Evolutionary conservation across 2,329 filamentous ascomycete species (phyloP), one percentile per base, ranked within the genome.

Genomic region (Westerdykella sp.): DNA sequence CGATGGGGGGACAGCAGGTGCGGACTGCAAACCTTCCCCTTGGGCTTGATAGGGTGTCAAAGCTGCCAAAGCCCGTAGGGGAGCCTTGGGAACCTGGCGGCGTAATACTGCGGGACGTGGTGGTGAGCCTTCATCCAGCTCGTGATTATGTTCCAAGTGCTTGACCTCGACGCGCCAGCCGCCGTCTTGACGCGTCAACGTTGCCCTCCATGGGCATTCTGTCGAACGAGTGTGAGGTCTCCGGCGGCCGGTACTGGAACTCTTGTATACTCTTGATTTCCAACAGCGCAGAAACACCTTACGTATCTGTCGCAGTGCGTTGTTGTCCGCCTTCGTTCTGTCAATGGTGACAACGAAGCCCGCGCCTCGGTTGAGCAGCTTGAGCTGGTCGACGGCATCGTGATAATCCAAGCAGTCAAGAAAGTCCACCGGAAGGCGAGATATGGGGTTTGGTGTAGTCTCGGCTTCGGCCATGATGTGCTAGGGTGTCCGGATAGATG

Each of bases 141-240:
- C 39, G 22, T 41, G 39, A 21, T 41, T 41, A 21, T 41, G 39
- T 16, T 41, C 39, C 12, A 30, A 3, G 31, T 14, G n/a, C 12
- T 18, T 16, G 13, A 41, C 39, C 7, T 41, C 39, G 28, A 41
- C 39, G 39, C 31, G 39, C 39, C 39, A 41, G n/a, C 39, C 39
- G 31, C 16, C 16, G 13, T 35, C 28, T 16, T 41, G 28, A 21
- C 39, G 39, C 28, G 39, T 34, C 28, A 41, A 22, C 14, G n/a
- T 13, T 12, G n/a, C 28, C 35, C 39, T 41, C 28, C 31, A 41
- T 4, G 39, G 39, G 16, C 39, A 41, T 23, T 41, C 39, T 22
- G 39, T 41, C 14, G 23, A 34, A 12, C 31, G 28, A 13, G 39
- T 41, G n/a, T 25, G 12, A 10, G n/a, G 16, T 28, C 34, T 34